Percentiles rank a stretch among this genome's conserved stretches.
Conservation (phyloP, 2,329 filamentous ascomycete genomes). For the Stachybotrys elegans region DNA sequence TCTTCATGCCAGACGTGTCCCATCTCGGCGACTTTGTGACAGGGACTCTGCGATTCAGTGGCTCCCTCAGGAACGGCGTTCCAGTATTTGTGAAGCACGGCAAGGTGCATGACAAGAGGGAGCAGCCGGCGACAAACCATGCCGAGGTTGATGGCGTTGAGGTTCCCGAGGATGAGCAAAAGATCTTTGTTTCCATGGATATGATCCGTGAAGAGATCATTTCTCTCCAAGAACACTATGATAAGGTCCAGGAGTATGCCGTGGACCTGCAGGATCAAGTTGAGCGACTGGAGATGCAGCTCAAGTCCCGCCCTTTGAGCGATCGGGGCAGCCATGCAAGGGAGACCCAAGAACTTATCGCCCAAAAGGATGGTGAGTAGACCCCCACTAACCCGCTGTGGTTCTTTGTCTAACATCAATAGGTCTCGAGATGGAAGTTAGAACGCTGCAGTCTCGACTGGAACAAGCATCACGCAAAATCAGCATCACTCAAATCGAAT, state of each 20-base stretch:
- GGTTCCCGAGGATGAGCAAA: slow-evolving; percentile 49
- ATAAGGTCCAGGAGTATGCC: slow-evolving; percentile 50
- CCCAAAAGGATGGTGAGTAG: slow-evolving; percentile 53
- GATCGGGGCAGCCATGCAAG: slow-evolving; percentile 37
- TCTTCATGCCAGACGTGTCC: slow-evolving; percentile 49
- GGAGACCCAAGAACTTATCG: slow-evolving; percentile 37
- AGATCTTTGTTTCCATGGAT: slow-evolving; percentile 57
- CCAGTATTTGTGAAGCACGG: slow-evolving; percentile 52
- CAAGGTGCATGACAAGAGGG: slow-evolving; percentile 39
- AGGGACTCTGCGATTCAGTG: slow-evolving; percentile 46
- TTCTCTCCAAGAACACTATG: slow-evolving; percentile 51
- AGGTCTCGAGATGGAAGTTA: slow-evolving; percentile 56
- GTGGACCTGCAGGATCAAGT: slow-evolving; percentile 48
- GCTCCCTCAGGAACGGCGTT: slow-evolving; percentile 46
- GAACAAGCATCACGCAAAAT: slow-evolving; percentile 59
- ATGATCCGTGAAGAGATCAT: slow-evolving; percentile 55
- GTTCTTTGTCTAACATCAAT: slow-evolving; percentile 5
- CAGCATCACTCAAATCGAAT: slow-evolving; percentile 58
- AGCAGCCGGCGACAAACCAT: slow-evolving; percentile 31
- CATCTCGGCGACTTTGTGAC: slow-evolving; percentile 54
- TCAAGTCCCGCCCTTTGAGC: slow-evolving; percentile 37
- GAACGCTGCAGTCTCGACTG: slow-evolving; percentile 55
- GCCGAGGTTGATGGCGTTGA: slow-evolving; percentile 45
- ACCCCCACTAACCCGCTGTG: fast-evolving
- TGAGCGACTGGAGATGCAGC: slow-evolving; percentile 42